phyloP scores from a whole-genome alignment of 1,139 yeast species.

The Saccharomyces pastorianus region DNA sequence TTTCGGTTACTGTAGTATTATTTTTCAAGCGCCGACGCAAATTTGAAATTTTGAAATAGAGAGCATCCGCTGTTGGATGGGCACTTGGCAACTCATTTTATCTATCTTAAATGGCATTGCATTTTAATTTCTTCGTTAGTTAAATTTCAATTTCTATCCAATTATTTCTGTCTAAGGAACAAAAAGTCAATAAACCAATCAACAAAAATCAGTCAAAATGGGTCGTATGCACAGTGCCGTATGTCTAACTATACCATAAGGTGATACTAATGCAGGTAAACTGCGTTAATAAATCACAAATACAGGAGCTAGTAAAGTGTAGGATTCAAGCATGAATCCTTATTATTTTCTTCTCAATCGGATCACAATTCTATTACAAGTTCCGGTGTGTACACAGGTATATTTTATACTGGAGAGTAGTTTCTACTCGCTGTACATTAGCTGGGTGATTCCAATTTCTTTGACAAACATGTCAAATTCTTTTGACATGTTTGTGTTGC shows the following conservation, averaged over 20 bases:
- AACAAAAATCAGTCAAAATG: slow-evolving; percentile 45
- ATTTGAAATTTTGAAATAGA: too few relatives aligned
- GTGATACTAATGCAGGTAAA: neutral
- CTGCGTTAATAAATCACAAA: neutral
- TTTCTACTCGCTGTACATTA: slow-evolving; percentile 18
- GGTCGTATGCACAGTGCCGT: slow-evolving; percentile 78
- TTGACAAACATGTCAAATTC: neutral
- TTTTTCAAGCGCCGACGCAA: too few relatives aligned
- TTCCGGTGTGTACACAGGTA: slow-evolving; percentile 28
- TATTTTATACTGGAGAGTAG: slow-evolving; percentile 8
- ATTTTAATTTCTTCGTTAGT: too few relatives aligned
- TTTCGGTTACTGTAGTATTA: too few relatives aligned
- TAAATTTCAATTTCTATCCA: too few relatives aligned
- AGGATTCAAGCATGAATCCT: neutral
- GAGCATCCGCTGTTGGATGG: too few relatives aligned
- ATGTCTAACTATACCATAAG: slow-evolving; percentile 35
- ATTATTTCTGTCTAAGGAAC: too few relatives aligned
- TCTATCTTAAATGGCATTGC: too few relatives aligned
- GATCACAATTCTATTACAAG: slow-evolving; percentile 24
- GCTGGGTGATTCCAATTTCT: slow-evolving; percentile 32
- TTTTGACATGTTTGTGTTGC: neutral
- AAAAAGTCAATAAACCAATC: slow-evolving; percentile 11
- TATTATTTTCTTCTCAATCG: slow-evolving; percentile 13
- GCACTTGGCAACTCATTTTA: too few relatives aligned
- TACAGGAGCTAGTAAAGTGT: neutral